A percentile compares a stretch with the other conserved stretches of the same genome.
Evolutionary conservation across 2,329 filamentous ascomycete species (phyloP).

Genomic region (Fusarium pseudocircinatum): DNA sequence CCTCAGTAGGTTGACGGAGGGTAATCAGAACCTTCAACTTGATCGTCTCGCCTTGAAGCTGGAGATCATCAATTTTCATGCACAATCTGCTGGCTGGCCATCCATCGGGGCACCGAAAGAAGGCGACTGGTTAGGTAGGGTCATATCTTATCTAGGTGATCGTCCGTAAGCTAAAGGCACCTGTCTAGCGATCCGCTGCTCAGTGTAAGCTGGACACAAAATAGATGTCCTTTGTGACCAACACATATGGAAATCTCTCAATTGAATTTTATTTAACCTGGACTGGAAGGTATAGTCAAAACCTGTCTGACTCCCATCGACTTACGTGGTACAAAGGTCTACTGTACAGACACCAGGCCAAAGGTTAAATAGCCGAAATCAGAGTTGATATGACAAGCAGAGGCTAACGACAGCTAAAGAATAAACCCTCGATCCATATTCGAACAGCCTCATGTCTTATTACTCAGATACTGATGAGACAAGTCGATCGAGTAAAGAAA

Average conservation of each 20-base stretch:
- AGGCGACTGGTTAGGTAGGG: background rate
- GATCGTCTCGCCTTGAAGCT: background rate
- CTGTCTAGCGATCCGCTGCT: background rate
- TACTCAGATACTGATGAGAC: background rate
- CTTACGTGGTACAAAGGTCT: background rate
- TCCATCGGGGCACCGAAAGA: background rate
- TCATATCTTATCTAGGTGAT: slow-evolving; percentile 1
- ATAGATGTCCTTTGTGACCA: too few relatives aligned
- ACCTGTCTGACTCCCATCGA: background rate
- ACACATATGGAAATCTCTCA: background rate
- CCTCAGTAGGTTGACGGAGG: background rate
- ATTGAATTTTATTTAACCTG: background rate
- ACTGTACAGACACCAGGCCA: background rate
- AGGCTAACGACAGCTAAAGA: background rate
- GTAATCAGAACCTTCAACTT: background rate
- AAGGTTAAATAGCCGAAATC: background rate
- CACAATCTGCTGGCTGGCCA: background rate
- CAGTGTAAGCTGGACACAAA: background rate
- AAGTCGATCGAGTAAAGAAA: background rate
- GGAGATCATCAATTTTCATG: background rate
- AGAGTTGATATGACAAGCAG: background rate
- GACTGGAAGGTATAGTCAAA: background rate
- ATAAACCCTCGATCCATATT: background rate
- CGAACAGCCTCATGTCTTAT: background rate
- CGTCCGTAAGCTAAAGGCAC: background rate